phyloP scores from a whole-genome alignment of 169 alveolate genomes.

The Cryptosporidium ryanae region DNA sequence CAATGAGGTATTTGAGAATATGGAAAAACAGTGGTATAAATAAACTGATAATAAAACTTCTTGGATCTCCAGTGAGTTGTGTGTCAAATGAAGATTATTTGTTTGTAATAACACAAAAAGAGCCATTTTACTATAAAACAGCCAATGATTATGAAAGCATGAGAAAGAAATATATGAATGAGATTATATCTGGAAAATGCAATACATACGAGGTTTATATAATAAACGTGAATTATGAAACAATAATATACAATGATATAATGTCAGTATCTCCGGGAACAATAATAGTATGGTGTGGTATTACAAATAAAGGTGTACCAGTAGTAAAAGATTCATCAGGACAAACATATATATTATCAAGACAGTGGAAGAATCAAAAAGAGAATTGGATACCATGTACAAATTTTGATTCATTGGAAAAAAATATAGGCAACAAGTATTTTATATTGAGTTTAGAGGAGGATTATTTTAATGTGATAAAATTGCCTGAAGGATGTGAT shows the following conservation, averaged over 20 bases:
- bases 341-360: constrained; percentile 42
- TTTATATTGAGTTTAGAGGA: constrained; percentile 36
- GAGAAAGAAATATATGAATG: background rate
- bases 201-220: constrained; percentile 44
- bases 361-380: constrained; percentile 63
- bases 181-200: constrained; percentile 37
- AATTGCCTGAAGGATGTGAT: constrained; percentile 63
- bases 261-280: constrained; percentile 66
- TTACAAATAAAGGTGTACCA: constrained; percentile 50
- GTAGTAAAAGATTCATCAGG: constrained; percentile 67
- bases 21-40: constrained; percentile 70
- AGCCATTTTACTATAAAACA: constrained; percentile 38
- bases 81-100: constrained; percentile 63
- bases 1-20: constrained; percentile 65
- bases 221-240: constrained; percentile 16
- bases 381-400: constrained; percentile 66
- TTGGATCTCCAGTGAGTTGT: constrained; percentile 61
- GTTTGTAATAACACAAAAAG: constrained; percentile 62
- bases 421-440: constrained; percentile 22
- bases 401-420: constrained; percentile 41
- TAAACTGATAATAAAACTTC: constrained; percentile 21
- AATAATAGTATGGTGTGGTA: constrained; percentile 60
- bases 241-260: constrained; percentile 26
- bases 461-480: constrained; percentile 53
- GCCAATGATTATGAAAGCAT: background rate